phyloP scores from a whole-genome alignment of 106 monocot species.

The Vanilla planifolia region DNA sequence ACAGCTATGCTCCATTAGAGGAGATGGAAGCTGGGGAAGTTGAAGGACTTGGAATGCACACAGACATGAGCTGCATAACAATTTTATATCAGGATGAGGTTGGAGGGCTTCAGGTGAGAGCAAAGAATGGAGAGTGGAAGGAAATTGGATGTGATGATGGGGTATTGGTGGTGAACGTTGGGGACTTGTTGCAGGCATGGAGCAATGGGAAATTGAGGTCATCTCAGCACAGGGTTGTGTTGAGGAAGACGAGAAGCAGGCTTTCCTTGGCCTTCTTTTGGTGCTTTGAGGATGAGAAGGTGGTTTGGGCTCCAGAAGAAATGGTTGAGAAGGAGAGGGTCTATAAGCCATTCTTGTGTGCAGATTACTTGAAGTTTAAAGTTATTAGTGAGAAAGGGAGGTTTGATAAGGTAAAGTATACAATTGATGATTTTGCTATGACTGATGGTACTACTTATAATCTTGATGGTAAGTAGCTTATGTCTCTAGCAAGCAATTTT shows the following conservation, averaged over 20 bases:
- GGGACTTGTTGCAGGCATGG: conserved; percentile 55
- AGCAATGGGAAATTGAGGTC: conserved; percentile 41
- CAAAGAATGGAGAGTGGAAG: conserved; percentile 30
- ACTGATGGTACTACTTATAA: conserved; percentile 5
- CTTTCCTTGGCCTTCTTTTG: conserved; percentile 45
- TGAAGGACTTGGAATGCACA: conserved; percentile 60
- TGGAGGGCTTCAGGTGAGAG: conserved; percentile 41
- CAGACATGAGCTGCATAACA: conserved; percentile 59
- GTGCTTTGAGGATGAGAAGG: conserved; percentile 52
- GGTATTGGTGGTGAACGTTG: conserved; percentile 36
- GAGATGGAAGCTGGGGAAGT: conserved; percentile 1
- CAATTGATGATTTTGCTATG: conserved; percentile 31
- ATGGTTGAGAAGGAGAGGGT: conserved; percentile 21
- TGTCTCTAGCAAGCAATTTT: too few species aligned
- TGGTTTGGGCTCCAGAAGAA: conserved; percentile 29
- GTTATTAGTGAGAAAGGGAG: conserved; percentile 33
- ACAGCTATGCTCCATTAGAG: conserved; percentile 24
- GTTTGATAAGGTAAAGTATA: conserved; percentile 40
- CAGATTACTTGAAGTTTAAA: conserved; percentile 39
- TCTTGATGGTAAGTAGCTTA: too few species aligned
- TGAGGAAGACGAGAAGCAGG: conserved; percentile 9
- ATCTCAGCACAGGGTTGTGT: conserved; percentile 33
- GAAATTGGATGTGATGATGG: conserved; percentile 23
- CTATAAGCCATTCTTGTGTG: conserved; percentile 33
- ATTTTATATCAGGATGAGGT: conserved; percentile 40